Evolutionary conservation across 73 alveolate species (phyloP).

Genomic region (Chromera velia): DNA sequence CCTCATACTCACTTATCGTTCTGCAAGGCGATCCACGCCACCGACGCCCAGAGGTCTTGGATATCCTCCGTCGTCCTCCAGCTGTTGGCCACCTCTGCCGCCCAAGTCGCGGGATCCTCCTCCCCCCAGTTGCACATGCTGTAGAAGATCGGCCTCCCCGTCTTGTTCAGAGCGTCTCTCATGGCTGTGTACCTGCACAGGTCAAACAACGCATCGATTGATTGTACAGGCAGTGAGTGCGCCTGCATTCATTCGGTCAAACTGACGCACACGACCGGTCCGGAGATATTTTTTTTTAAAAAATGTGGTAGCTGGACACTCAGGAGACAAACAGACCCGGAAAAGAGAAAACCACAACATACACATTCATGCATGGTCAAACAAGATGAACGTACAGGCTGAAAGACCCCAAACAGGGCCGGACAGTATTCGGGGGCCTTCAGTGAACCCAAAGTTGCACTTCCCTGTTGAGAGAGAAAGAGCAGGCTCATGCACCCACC

Average conservation of each 20-base stretch:
- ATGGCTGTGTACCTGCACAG: conserved; percentile 7
- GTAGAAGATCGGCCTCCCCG: conserved; percentile 79
- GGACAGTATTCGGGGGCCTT: no score
- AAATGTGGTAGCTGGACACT: no score
- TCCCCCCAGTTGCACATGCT: conserved; percentile 92
- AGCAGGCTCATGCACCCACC: no score
- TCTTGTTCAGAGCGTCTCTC: conserved; percentile 80
- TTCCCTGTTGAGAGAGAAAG: neutral
- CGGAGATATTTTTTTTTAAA: no score
- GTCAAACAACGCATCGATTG: no score
- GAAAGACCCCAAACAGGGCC: no score
- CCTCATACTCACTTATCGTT: neutral
- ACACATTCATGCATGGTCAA: neutral
- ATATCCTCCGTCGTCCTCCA: conserved; percentile 92
- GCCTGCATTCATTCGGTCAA: no score
- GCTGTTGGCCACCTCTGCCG: conserved; percentile 70
- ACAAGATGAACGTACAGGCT: no score
- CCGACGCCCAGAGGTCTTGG: conserved; percentile 13
- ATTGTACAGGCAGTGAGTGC: no score
- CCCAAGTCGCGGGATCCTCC: conserved; percentile 77
- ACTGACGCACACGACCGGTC: no score
- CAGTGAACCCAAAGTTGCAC: neutral
- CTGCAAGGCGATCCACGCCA: neutral
- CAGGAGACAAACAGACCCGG: no score
- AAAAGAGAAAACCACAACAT: neutral